A percentile compares a stretch with the other conserved stretches of the same genome.
These are phyloP conservation scores for Pyrenochaeta sp. DNA, from an alignment of 2,329 filamentous ascomycete species.

Conservation along the genomic window DNA sequence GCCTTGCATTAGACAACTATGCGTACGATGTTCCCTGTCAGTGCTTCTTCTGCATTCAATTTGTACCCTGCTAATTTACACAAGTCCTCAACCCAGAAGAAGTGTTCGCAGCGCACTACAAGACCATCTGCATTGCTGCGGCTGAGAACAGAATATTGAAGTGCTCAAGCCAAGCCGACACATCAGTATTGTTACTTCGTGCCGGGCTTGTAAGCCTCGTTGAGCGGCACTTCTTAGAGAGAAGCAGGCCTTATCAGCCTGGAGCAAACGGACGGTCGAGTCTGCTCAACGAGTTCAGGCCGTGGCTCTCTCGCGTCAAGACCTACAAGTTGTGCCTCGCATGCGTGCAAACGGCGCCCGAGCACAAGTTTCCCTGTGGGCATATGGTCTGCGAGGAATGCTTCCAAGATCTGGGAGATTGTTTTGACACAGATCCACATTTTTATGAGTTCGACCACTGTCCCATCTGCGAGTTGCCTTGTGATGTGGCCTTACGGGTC, in stretches of 20 bases:
- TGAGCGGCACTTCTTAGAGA: background rate
- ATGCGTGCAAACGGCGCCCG: background rate
- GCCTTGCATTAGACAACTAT: constrained; percentile 3
- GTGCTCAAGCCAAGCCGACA: background rate
- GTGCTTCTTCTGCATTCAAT: background rate
- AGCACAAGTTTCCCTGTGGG: constrained; percentile 1
- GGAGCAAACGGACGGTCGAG: no score
- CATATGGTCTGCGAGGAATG: constrained; percentile 2
- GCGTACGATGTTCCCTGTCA: constrained; percentile 2
- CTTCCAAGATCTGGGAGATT: background rate
- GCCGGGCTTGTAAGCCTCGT: background rate
- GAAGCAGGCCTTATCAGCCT: no score
- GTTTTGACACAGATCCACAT: background rate
- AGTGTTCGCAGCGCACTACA: constrained; percentile 2
- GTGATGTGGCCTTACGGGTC: background rate
- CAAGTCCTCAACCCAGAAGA: background rate
- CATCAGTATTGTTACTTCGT: background rate
- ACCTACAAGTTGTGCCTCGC: constrained; percentile 1
- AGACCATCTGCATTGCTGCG: background rate
- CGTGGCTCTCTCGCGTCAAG: background rate
- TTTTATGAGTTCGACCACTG: background rate
- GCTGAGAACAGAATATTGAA: background rate
- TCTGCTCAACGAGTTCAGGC: constrained; percentile 1
- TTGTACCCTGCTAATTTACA: background rate
- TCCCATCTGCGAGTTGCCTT: background rate